Evolutionary conservation across 1,284 basidiomycete species (phyloP).

Genomic region (Ceratobasidium theobromae): DNA sequence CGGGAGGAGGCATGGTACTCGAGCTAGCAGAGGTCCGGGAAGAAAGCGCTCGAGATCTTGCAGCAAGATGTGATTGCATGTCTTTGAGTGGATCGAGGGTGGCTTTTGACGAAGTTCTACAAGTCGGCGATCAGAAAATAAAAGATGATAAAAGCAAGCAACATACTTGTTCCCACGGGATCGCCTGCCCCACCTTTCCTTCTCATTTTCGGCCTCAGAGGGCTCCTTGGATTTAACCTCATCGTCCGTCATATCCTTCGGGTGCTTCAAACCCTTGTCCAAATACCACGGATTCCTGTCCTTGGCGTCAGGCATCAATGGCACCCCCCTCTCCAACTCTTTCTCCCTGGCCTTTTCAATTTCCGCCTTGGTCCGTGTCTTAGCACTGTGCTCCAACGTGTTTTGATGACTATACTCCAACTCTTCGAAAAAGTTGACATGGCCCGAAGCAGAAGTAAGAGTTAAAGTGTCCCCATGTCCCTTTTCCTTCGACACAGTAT

Average conservation of each 20-base stretch:
- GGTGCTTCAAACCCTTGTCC: slow-evolving; percentile 39
- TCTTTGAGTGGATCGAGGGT: slow-evolving; percentile 69
- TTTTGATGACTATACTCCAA: slow-evolving; percentile 50
- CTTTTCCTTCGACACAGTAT: neutral
- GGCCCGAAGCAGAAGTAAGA: slow-evolving; percentile 46
- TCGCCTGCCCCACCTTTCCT: slow-evolving; percentile 40
- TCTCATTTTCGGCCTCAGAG: slow-evolving; percentile 37
- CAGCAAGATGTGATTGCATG: slow-evolving; percentile 64
- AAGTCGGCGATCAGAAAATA: neutral
- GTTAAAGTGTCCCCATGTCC: slow-evolving; percentile 16
- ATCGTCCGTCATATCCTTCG: slow-evolving; percentile 41
- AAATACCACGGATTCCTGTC: slow-evolving; percentile 81
- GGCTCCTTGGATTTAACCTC: slow-evolving; percentile 27
- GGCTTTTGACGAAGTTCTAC: slow-evolving; percentile 47
- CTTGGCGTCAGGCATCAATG: slow-evolving; percentile 68
- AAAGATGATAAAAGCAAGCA: neutral
- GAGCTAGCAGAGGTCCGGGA: slow-evolving; percentile 46
- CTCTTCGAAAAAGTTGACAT: slow-evolving; percentile 80
- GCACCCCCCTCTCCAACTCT: slow-evolving; percentile 67
- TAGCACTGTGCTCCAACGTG: slow-evolving; percentile 2
- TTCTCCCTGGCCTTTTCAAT: slow-evolving; percentile 28
- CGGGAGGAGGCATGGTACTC: slow-evolving; percentile 26
- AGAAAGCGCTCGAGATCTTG: slow-evolving; percentile 7
- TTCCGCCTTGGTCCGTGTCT: slow-evolving; percentile 7
- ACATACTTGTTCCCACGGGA: slow-evolving; percentile 40